Evolutionary conservation across 176 grass and related monocot species (phyloP).

Genomic region (Musa itinerans): DNA sequence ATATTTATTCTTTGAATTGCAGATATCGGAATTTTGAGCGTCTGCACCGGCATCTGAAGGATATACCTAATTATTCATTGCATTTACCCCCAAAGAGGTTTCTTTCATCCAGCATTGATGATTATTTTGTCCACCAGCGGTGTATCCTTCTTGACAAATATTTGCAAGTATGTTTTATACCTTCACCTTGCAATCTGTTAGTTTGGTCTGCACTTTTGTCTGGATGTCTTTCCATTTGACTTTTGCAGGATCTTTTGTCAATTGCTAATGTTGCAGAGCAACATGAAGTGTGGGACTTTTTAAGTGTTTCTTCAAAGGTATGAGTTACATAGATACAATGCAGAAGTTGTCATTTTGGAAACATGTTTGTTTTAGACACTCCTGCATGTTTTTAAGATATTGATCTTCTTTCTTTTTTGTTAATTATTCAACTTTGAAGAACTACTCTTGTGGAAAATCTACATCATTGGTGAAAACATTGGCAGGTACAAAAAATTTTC

Average conservation of each 20-base stretch:
- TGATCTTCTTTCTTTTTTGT: constrained; percentile 23
- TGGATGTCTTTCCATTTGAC: constrained; percentile 15
- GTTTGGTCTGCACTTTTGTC: constrained; percentile 8
- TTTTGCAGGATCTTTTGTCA: constrained; percentile 73
- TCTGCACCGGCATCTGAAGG: constrained; percentile 79
- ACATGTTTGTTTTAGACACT: constrained; percentile 1
- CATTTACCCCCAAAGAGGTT: constrained; percentile 96
- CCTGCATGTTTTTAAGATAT: constrained; percentile 14
- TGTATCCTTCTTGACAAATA: constrained; percentile 97
- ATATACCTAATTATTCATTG: constrained; percentile 95
- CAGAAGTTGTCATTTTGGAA: constrained; percentile 18
- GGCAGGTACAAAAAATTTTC: constrained; percentile 38
- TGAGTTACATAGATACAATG: constrained; percentile 3
- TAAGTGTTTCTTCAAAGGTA: constrained; percentile 84
- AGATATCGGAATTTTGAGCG: constrained; percentile 98
- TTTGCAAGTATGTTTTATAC: constrained; percentile 57
- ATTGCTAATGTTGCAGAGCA: constrained; percentile 90
- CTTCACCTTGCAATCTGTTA: not conserved
- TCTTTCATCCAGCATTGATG: constrained; percentile 94
- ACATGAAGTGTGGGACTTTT: constrained; percentile 97
- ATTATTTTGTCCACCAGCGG: constrained; percentile 93
- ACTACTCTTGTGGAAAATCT: constrained; percentile 96
- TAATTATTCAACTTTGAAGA: constrained; percentile 43
- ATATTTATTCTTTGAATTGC: constrained; percentile 27
- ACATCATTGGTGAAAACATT: constrained; percentile 88